Base-by-base conservation (phyloP, 1,284 basidiomycete species). In the Rhodotorula mucilaginosa region DNA sequence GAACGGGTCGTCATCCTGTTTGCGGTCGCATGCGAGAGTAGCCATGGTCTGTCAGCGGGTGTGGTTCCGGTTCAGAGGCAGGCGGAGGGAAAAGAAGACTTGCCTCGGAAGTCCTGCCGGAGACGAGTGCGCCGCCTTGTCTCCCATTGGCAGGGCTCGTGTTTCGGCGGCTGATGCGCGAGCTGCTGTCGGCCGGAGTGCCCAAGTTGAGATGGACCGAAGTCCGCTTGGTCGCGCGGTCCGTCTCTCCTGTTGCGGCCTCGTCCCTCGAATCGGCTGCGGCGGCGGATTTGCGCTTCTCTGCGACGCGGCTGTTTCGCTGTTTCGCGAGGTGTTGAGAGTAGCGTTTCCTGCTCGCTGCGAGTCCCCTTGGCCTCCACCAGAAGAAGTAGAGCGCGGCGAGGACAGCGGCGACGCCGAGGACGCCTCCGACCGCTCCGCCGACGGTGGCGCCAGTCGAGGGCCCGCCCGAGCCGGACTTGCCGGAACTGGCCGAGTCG, bases 341-440 rank as follows among this genome's bases (percentile, higher is more conserved):
- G 61, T 76, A 76, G 47, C 69, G 58, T 48, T 64, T 67, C 65
- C 71, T 58, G 29, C 71, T 73, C 57, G 66, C 65, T 13, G 67
- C 73, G 31, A 76, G 59, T 1, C 75, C 75, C 29, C 62, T 60
- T 10, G 75, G 75, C 31, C 70, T 71, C 76, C 77, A 78, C 78
- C 77, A 78, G 60, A 79, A 76, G 67, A 72, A 78, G 61, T 77
- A 78, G n/a, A 76, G 48, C 4, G 68, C 51, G 3, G 64, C 71
- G 54, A 76, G 68, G 26, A 76, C 54, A 26, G 64, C 70, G 6
- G 72, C 67, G n/a, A 77, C 72, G 21, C 74, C 77, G 23, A 74
- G 34, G 10, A 78, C 74, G 5, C 77, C 78, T 18, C 78, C 78
- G 29, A 79, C 67, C 0, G 78, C 73, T 5, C 74, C 75, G 3